phyloP scores from a whole-genome alignment of 2,329 filamentous ascomycete genomes.

The Aspergillus persii region DNA sequence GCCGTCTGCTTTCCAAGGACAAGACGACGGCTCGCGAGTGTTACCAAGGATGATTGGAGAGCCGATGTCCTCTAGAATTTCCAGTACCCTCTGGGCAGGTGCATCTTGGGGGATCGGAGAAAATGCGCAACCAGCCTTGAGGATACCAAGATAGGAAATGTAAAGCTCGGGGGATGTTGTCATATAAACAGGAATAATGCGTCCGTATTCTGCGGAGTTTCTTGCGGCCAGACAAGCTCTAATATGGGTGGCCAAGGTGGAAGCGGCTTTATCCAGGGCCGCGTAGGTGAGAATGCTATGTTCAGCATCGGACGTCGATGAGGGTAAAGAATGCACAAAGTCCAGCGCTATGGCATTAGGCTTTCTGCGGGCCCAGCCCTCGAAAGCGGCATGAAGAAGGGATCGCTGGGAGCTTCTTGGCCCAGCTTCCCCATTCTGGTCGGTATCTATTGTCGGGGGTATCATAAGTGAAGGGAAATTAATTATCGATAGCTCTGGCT shows the following conservation, averaged over 20 bases:
- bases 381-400: constrained; percentile 27
- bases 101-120: constrained; percentile 40
- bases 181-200: constrained; percentile 30
- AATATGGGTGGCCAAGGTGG: constrained; percentile 20
- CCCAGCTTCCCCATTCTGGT: constrained; percentile 4
- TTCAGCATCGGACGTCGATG: constrained; percentile 12
- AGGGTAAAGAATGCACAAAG: constrained; percentile 26
- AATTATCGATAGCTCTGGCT: constrained; percentile 21
- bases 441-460: constrained; percentile 16
- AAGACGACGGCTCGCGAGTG: constrained; percentile 11
- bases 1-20: constrained; percentile 6
- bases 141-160: constrained; percentile 34
- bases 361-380: constrained; percentile 22
- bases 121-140: constrained; percentile 39
- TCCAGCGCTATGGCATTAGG: constrained; percentile 26
- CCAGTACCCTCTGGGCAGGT: constrained; percentile 25
- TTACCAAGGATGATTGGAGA: constrained; percentile 25
- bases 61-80: constrained; percentile 29
- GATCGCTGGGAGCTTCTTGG: constrained; percentile 3
- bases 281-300: constrained; percentile 27
- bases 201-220: constrained; percentile 3
- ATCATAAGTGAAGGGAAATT: constrained; percentile 27
- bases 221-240: constrained; percentile 9
- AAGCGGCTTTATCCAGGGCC: constrained; percentile 23
- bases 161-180: constrained; percentile 38